Evolutionary conservation across 257 asterid genomes (phyloP).

Genomic region (Asclepias syriaca): DNA sequence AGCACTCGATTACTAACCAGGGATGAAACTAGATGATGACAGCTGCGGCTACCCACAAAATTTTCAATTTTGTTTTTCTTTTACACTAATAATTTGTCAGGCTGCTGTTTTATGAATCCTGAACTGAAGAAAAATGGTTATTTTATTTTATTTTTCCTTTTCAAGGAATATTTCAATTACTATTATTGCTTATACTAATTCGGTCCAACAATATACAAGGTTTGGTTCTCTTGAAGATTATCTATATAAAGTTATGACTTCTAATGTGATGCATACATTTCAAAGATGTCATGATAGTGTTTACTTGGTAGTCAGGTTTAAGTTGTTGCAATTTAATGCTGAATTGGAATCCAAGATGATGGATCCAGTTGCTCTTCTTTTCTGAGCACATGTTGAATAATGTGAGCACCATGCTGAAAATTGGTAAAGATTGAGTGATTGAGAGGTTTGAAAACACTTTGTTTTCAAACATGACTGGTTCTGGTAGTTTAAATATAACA

Average conservation of each 20-base stretch:
- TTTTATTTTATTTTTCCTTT: background rate
- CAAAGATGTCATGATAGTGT: background rate
- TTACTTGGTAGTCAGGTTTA: background rate
- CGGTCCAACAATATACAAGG: background rate
- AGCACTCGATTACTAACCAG: background rate
- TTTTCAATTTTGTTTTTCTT: background rate
- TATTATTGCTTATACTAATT: background rate
- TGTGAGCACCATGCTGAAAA: background rate
- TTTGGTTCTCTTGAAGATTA: background rate
- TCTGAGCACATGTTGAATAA: too few species aligned
- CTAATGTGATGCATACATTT: background rate
- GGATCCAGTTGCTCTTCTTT: background rate
- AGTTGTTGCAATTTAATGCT: background rate
- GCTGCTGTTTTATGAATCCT: background rate
- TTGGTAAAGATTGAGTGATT: background rate
- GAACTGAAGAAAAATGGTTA: background rate
- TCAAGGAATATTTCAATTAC: background rate
- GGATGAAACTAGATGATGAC: background rate
- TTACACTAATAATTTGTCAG: too few species aligned
- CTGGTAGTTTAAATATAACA: background rate
- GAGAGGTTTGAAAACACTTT: background rate
- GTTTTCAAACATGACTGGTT: background rate
- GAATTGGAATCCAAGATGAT: background rate
- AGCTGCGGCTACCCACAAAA: background rate
- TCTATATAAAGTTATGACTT: background rate